Evolutionary conservation across 305 asterid genomes (phyloP).

Genomic region (Striga hermonthica): DNA sequence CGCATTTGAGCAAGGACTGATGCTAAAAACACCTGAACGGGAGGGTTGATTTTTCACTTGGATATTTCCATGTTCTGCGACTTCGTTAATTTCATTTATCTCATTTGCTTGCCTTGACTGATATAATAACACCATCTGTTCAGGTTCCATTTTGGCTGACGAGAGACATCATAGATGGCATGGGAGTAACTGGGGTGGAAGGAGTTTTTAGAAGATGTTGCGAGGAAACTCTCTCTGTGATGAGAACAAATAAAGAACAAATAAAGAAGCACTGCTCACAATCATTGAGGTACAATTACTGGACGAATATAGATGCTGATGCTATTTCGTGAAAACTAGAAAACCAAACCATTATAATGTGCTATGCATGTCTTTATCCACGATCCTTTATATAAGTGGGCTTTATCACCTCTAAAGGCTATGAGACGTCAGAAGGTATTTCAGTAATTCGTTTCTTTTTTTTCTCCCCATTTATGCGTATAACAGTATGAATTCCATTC

Average conservation of each 20-base stretch:
- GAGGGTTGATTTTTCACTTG: conserved; percentile 44
- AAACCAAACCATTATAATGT: conserved; percentile 14
- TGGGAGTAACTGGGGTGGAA: conserved; percentile 98
- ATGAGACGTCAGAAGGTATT: conserved; percentile 95
- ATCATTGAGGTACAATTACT: conserved; percentile 73
- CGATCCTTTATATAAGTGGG: conserved; percentile 97
- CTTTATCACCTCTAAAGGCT: conserved; percentile 95
- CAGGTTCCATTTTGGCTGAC: conserved; percentile 97
- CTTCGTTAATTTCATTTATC: conserved; percentile 10
- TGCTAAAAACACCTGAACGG: conserved; percentile 98
- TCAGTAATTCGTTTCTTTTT: not conserved
- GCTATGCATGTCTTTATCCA: conserved; percentile 87
- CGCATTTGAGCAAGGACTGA: conserved; percentile 99
- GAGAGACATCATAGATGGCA: conserved; percentile 89
- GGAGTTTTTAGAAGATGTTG: conserved; percentile 97
- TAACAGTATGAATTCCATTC: conserved; percentile 4
- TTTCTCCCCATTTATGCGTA: no score
- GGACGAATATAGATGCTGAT: conserved; percentile 5
- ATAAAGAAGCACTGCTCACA: conserved; percentile 91
- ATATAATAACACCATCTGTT: conserved; percentile 26
- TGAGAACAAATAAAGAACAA: conserved; percentile 96
- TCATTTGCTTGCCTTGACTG: conserved; percentile 20
- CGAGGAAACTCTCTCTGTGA: conserved; percentile 93
- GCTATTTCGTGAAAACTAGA: conserved; percentile 21
- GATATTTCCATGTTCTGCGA: conserved; percentile 25